A percentile compares a stretch with the other conserved stretches of the same genome.
Evolutionary conservation across 2,329 filamentous ascomycete species (phyloP).

Genomic region (Cercospora janseana): DNA sequence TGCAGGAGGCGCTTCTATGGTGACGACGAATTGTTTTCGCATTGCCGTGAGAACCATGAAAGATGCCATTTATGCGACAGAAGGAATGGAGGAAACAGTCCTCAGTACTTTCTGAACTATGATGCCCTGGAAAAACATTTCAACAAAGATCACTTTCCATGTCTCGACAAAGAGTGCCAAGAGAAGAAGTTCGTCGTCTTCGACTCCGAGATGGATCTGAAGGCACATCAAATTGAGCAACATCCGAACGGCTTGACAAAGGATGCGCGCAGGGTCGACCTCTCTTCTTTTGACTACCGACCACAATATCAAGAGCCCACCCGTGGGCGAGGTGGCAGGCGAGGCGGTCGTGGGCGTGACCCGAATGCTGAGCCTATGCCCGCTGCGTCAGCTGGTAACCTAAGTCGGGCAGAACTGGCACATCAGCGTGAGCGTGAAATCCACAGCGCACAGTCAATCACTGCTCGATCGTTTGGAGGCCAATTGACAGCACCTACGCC

Average conservation of each 20-base stretch:
- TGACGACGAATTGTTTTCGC: constrained; percentile 88
- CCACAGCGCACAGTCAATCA: constrained; percentile 78
- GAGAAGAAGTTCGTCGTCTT: constrained; percentile 99
- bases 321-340: constrained; percentile 45
- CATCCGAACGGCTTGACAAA: constrained; percentile 81
- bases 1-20: constrained; percentile 92
- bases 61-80: constrained; percentile 92
- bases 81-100: constrained; percentile 59
- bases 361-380: constrained; percentile 81
- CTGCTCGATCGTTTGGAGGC: constrained; percentile 79
- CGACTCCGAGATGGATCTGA: constrained; percentile 88
- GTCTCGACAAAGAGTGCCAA: constrained; percentile 78
- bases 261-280: constrained; percentile 80
- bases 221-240: constrained; percentile 82
- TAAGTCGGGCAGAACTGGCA: constrained; percentile 83
- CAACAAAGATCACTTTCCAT: constrained; percentile 80
- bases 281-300: constrained; percentile 80
- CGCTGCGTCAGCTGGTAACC: constrained; percentile 71
- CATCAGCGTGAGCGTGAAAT: constrained; percentile 91
- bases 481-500: constrained; percentile 45
- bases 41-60: constrained; percentile 92
- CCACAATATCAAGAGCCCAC: constrained; percentile 65
- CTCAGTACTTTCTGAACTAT: constrained; percentile 91
- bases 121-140: constrained; percentile 84
- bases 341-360: constrained; percentile 69